Percentiles rank a stretch among this genome's conserved stretches.
These are phyloP conservation scores for Arachis stenosperma DNA, from an alignment of 306 rosid species.

Conservation along the genomic window DNA sequence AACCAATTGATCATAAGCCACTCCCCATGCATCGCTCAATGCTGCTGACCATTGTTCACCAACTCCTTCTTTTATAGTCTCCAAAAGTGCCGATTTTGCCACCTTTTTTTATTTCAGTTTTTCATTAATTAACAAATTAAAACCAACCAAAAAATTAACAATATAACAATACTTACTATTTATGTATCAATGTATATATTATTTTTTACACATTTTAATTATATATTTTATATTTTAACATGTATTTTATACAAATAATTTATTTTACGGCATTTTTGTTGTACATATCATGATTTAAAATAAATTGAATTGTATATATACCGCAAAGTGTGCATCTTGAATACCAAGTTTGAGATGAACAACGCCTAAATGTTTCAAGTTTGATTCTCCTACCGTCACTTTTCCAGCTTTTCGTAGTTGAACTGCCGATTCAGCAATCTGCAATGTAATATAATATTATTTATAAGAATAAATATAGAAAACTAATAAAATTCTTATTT, in stretches of 20 bases:
- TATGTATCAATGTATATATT: too few relatives aligned
- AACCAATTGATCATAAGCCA: conserved; percentile 79
- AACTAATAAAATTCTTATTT: too few relatives aligned
- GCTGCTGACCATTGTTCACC: conserved; percentile 78
- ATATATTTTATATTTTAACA: too few relatives aligned
- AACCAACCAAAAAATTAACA: too few relatives aligned
- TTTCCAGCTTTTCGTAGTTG: conserved; percentile 83
- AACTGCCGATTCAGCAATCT: conserved; percentile 82
- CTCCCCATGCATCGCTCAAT: conserved; percentile 85
- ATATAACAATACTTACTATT: too few relatives aligned
- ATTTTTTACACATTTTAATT: too few relatives aligned
- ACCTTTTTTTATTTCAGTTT: conserved; percentile 45
- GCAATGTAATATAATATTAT: not conserved
- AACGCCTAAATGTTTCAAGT: conserved; percentile 67
- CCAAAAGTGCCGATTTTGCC: conserved; percentile 68
- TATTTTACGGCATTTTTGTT: too few relatives aligned
- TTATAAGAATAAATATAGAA: too few relatives aligned
- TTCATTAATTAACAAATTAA: not conserved
- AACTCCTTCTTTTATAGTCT: conserved; percentile 72
- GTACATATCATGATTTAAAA: too few relatives aligned
- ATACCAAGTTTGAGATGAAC: conserved; percentile 66
- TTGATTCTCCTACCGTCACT: conserved; percentile 70
- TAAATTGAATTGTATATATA: conserved; percentile 18
- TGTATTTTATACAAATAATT: too few relatives aligned
- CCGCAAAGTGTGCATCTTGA: conserved; percentile 74